These are phyloP conservation scores for Geotrichum bryndzae DNA, from an alignment of 1,139 yeast genomes.

Conservation along the genomic window DNA sequence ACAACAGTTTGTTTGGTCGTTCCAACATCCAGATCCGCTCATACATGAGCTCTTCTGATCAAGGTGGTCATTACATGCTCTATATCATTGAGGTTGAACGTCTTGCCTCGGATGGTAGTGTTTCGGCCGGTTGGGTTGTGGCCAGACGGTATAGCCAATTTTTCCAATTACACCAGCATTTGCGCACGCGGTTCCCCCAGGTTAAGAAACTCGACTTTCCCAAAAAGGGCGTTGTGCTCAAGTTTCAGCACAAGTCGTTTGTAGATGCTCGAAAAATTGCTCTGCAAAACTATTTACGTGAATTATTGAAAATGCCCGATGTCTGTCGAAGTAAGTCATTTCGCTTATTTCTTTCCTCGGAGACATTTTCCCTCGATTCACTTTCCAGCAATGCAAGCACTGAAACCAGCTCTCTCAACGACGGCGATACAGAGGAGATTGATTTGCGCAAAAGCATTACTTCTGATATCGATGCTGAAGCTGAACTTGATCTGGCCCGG, in stretches of 20 bases:
- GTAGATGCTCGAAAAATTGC: conserved; percentile 60
- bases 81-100: conserved; percentile 76
- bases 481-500: conserved; percentile 16
- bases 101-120: conserved; percentile 41
- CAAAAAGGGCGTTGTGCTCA: conserved; percentile 57
- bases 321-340: conserved; percentile 71
- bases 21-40: conserved; percentile 62
- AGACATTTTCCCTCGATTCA: conserved; percentile 43
- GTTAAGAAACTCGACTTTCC: conserved; percentile 55
- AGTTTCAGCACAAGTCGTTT: conserved; percentile 55
- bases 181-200: conserved; percentile 49
- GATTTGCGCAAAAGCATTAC: conserved; percentile 7
- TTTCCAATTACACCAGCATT: conserved; percentile 59
- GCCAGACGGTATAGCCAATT: conserved; percentile 86
- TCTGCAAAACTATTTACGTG: conserved; percentile 57
- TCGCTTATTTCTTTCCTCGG: conserved; percentile 71
- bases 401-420: conserved; percentile 13
- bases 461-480: conserved; percentile 15
- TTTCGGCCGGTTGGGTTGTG: conserved; percentile 79
- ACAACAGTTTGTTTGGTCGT: conserved; percentile 68
- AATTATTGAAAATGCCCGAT: conserved; percentile 52
- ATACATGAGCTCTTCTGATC: conserved; percentile 47
- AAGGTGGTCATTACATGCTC: conserved; percentile 53
- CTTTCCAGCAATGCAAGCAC: conserved; percentile 2
- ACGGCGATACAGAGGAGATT: conserved; percentile 16